These are phyloP conservation scores for Tylopilus balloui DNA, from an alignment of 768 basidiomycete species.

Conservation along the genomic window DNA sequence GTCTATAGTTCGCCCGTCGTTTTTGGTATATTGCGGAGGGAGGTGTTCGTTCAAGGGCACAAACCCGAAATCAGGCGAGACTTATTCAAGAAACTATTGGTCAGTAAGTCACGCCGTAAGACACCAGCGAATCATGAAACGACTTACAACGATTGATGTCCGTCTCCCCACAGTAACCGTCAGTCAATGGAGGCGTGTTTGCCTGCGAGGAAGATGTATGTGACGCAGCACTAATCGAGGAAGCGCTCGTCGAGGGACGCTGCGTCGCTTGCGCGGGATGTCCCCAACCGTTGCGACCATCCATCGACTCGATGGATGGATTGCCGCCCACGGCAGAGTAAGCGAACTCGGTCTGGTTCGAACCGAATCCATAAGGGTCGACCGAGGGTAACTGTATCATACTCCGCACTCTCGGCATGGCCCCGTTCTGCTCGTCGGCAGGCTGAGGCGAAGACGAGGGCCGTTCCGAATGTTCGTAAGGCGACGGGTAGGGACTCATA, in stretches of 20 bases:
- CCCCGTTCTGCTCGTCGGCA: conserved; percentile 41
- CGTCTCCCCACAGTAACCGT: conserved; percentile 59
- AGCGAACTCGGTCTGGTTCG: conserved; percentile 75
- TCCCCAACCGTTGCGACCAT: conserved; percentile 42
- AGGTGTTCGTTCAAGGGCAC: conserved; percentile 79
- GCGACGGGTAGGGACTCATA: conserved; percentile 81
- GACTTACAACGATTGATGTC: conserved; percentile 84
- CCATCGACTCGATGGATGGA: conserved; percentile 36
- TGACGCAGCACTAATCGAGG: conserved; percentile 70
- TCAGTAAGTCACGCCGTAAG: conserved; percentile 46
- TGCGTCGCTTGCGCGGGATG: conserved; percentile 34
- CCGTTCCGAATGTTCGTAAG: conserved; percentile 69
- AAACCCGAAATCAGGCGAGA: conserved; percentile 84
- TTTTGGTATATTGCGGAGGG: conserved; percentile 58
- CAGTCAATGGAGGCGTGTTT: conserved; percentile 69
- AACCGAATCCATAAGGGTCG: conserved; percentile 60
- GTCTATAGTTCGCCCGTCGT: conserved; percentile 47
- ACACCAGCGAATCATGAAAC: conserved; percentile 19
- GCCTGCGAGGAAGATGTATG: conserved; percentile 78
- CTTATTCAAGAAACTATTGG: conserved; percentile 41
- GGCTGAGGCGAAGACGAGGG: conserved; percentile 72
- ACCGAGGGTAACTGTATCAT: conserved; percentile 79
- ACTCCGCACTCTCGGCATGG: conserved; percentile 71
- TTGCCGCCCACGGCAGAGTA: conserved; percentile 61
- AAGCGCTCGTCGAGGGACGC: conserved; percentile 68